Evolutionary conservation across 805 yeast genomes (phyloP).

Genomic region (Candida dajiaensis): DNA sequence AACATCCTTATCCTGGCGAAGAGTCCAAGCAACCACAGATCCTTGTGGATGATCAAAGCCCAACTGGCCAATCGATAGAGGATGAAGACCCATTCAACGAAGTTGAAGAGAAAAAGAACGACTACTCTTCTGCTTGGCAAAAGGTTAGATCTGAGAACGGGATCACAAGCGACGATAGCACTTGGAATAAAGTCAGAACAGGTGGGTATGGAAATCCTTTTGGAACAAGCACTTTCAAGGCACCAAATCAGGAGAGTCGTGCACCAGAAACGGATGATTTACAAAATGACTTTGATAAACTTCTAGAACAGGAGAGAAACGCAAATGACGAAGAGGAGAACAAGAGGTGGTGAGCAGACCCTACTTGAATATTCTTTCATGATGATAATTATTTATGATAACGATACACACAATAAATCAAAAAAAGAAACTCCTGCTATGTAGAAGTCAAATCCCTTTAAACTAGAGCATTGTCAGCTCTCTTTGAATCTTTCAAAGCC

Average conservation of each 20-base stretch:
- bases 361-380: not conserved
- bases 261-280: not conserved
- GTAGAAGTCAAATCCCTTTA: conserved; percentile 2
- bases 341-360: conserved; percentile 11
- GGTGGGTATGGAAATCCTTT: not conserved
- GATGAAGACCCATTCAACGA: conserved; percentile 23
- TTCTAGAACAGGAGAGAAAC: conserved; percentile 22
- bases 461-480: conserved; percentile 53
- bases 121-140: conserved; percentile 31
- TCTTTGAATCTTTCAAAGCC: conserved; percentile 64
- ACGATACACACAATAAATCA: not conserved
- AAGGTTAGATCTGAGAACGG: conserved; percentile 28
- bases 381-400: not conserved
- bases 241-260: not conserved
- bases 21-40: not conserved
- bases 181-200: conserved; percentile 29
- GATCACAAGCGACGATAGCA: conserved; percentile 1
- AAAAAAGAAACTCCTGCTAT: not conserved
- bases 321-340: conserved; percentile 12
- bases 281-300: conserved; percentile 19
- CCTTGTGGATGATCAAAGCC: not conserved
- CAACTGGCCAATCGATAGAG: not conserved
- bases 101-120: not conserved
- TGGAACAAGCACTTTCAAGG: not conserved
- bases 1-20: conserved; percentile 6